Evolutionary conservation across 73 alveolate genomes (phyloP).

Genomic region (Blepharisma stoltei): DNA sequence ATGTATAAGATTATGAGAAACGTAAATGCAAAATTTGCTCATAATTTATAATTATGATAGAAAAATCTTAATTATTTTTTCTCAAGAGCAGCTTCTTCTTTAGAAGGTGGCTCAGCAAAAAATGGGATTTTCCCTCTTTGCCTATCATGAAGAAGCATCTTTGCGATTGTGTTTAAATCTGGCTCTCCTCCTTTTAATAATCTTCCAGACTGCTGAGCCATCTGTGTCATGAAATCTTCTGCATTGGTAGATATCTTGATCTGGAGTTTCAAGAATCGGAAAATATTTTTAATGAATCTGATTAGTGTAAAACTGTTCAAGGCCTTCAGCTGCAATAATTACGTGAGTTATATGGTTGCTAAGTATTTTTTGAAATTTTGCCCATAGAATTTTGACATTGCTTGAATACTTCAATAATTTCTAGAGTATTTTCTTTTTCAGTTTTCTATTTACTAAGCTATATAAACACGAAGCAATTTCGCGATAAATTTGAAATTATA

Average conservation of each 20-base stretch:
- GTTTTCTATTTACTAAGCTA: too few relatives aligned
- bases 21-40: too few relatives aligned
- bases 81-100: conserved; percentile 12
- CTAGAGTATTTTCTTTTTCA: too few relatives aligned
- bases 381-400: too few relatives aligned
- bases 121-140: conserved; percentile 99
- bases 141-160: conserved; percentile 98
- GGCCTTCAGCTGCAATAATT: neutral
- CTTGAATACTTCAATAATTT: too few relatives aligned
- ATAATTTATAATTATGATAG: too few relatives aligned
- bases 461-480: too few relatives aligned
- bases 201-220: conserved; percentile 95
- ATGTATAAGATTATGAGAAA: too few relatives aligned
- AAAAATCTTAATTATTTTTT: neutral
- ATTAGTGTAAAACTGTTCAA: neutral
- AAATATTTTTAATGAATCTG: neutral
- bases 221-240: conserved; percentile 92
- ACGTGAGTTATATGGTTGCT: conserved; percentile 5
- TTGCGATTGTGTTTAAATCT: conserved; percentile 94
- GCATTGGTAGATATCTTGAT: conserved; percentile 36
- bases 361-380: too few relatives aligned
- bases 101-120: conserved; percentile 48
- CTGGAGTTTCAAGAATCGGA: neutral
- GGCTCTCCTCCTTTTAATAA: conserved; percentile 78
- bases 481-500: too few relatives aligned